Percentiles rank a stretch among this genome's conserved stretches.
Conservation (phyloP, 768 basidiomycete genomes). For the Agrocybe praecox region DNA sequence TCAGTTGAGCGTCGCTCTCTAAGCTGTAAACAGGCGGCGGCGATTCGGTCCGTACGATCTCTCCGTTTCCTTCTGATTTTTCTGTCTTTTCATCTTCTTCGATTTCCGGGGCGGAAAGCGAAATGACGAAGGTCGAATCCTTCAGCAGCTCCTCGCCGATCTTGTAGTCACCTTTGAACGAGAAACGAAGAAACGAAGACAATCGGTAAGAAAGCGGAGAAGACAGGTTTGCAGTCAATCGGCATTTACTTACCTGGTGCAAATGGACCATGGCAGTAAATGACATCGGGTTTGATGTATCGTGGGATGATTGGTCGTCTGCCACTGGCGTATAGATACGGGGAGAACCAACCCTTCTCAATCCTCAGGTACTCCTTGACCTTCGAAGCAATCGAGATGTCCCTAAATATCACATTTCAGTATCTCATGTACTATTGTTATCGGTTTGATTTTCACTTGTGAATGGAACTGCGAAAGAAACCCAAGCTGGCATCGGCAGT, state of each 20-base stretch:
- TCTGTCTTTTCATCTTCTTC: background rate
- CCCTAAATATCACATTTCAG: background rate
- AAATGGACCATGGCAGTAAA: background rate
- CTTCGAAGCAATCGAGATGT: background rate
- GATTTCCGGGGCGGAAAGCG: background rate
- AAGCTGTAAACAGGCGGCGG: too few relatives aligned
- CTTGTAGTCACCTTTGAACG: background rate
- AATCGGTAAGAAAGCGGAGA: background rate
- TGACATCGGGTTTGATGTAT: background rate
- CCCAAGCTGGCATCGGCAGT: background rate
- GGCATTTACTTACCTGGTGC: background rate
- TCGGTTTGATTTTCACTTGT: background rate
- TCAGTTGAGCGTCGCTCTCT: too few relatives aligned
- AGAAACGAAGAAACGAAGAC: too few relatives aligned
- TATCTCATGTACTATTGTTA: background rate
- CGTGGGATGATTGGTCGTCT: background rate
- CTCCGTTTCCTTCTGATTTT: background rate
- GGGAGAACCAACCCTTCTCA: background rate
- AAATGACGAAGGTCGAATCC: background rate
- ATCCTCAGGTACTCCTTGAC: background rate
- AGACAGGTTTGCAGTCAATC: too few relatives aligned
- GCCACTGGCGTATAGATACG: background rate
- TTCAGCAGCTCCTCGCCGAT: background rate
- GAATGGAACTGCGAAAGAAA: background rate
- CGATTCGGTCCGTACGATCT: too few relatives aligned